Conservation (phyloP, 106 monocot species). For the Dendrobium chrysotoxum region DNA sequence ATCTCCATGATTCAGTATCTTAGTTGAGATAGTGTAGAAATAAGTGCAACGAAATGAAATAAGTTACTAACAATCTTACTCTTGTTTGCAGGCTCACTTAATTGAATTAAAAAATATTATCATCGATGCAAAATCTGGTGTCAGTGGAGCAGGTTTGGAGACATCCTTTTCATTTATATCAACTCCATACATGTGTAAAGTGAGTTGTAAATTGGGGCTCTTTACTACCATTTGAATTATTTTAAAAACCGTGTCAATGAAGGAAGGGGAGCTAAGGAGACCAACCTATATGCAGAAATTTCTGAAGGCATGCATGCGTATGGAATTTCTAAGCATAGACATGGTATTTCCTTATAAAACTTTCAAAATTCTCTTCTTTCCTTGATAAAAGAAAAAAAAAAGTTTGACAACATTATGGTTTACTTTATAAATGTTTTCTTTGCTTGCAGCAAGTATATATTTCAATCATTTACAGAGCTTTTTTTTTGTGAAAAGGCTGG, state of each 20-base stretch:
- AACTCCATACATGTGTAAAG: background rate
- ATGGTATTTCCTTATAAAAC: slow-evolving; percentile 43
- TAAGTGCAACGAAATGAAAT: background rate
- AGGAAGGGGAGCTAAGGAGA: slow-evolving; percentile 97
- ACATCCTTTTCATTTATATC: background rate
- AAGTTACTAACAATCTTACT: background rate
- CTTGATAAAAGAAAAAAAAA: too few species aligned
- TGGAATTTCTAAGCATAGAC: slow-evolving; percentile 85
- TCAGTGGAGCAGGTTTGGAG: slow-evolving; percentile 89
- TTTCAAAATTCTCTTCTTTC: background rate
- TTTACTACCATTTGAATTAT: background rate
- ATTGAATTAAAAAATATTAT: slow-evolving; percentile 75
- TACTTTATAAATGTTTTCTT: background rate
- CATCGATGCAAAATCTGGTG: slow-evolving; percentile 97
- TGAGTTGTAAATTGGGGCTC: background rate
- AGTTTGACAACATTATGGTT: background rate
- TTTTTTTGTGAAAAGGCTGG: background rate
- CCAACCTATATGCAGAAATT: slow-evolving; percentile 90
- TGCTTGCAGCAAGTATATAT: background rate
- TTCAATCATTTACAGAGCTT: background rate
- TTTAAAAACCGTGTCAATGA: slow-evolving; percentile 6
- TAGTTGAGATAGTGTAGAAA: background rate
- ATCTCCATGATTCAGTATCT: background rate
- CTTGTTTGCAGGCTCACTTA: slow-evolving; percentile 46
- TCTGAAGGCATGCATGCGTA: slow-evolving; percentile 89